These are phyloP conservation scores for Rhynchosporium graminicola DNA, from an alignment of 2,329 filamentous ascomycete species.

Conservation along the genomic window DNA sequence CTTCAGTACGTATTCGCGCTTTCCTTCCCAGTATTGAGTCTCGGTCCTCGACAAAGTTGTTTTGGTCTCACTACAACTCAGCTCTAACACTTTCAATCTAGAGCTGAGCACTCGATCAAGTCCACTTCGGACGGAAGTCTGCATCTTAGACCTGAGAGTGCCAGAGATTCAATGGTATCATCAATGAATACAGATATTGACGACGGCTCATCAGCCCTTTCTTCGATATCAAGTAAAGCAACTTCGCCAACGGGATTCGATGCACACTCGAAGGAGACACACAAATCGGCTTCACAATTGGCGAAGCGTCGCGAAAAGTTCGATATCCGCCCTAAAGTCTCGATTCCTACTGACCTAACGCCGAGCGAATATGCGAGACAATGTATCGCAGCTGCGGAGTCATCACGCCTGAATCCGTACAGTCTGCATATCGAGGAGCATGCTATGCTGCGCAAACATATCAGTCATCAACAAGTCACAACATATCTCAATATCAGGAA, in stretches of 20 bases:
- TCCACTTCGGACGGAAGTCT: constrained; percentile 32
- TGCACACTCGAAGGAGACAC: constrained; percentile 40
- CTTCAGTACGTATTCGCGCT: constrained; percentile 35
- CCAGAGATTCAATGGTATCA: constrained; percentile 50
- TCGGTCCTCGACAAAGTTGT: constrained; percentile 14
- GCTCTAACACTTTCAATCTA: constrained; percentile 33
- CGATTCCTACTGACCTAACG: constrained; percentile 75
- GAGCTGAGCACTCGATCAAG: constrained; percentile 31
- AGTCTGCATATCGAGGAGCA: constrained; percentile 85
- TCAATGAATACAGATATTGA: constrained; percentile 57
- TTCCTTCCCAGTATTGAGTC: constrained; percentile 21
- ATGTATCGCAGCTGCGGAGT: constrained; percentile 85
- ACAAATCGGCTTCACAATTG: constrained; percentile 33
- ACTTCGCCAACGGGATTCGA: constrained; percentile 59
- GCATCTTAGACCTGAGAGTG: constrained; percentile 40
- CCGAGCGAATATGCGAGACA: constrained; percentile 83
- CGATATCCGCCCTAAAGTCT: constrained; percentile 73
- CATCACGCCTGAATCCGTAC: constrained; percentile 87
- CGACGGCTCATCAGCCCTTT: constrained; percentile 49
- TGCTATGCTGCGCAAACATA: constrained; percentile 72
- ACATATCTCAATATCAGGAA: constrained; percentile 96
- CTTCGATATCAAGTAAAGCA: constrained; percentile 61
- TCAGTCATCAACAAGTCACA: constrained; percentile 87
- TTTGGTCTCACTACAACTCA: constrained; percentile 11
- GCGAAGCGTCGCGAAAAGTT: constrained; percentile 46